Evolutionary conservation across 2,329 filamentous ascomycete species (phyloP).

Genomic region (Penicillium sp.): DNA sequence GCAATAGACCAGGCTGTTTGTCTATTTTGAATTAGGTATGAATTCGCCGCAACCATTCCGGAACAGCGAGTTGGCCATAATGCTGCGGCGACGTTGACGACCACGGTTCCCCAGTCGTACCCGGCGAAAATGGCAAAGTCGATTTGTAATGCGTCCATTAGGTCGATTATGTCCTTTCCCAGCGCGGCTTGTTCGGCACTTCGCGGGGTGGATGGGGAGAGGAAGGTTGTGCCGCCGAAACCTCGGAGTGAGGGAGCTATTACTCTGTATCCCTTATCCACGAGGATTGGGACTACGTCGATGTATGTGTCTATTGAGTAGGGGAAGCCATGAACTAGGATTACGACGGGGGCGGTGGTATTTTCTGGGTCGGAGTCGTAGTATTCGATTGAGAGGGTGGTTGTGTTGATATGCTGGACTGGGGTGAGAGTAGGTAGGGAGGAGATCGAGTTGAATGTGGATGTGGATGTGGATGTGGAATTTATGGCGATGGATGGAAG

Average conservation of each 20-base stretch:
- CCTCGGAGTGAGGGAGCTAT: constrained; percentile 34
- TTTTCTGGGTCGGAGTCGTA: constrained; percentile 1
- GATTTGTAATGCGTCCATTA: constrained; percentile 30
- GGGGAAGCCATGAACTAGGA: constrained; percentile 33
- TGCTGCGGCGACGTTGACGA: constrained; percentile 29
- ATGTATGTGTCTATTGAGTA: constrained; percentile 31
- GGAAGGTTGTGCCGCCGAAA: constrained; percentile 30
- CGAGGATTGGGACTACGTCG: constrained; percentile 26
- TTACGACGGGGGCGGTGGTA: neutral
- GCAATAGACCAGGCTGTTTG: constrained; percentile 24
- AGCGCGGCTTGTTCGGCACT: constrained; percentile 33
- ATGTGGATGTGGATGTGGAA: neutral
- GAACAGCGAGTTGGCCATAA: constrained; percentile 31
- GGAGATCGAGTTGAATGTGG: too few species aligned
- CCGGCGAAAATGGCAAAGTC: constrained; percentile 31
- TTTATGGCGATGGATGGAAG: neutral
- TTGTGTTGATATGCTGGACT: neutral
- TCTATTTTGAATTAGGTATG: constrained; percentile 20
- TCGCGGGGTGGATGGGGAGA: constrained; percentile 21
- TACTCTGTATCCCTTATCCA: constrained; percentile 26
- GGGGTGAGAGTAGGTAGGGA: neutral
- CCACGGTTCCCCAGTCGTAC: constrained; percentile 34
- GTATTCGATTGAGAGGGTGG: constrained; percentile 7
- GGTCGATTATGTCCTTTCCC: constrained; percentile 29
- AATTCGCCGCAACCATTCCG: constrained; percentile 29